A percentile compares a stretch with the other conserved stretches of the same genome.
Evolutionary conservation across 2,329 filamentous ascomycete genomes (phyloP).

Genomic region (Fusarium lateritium): DNA sequence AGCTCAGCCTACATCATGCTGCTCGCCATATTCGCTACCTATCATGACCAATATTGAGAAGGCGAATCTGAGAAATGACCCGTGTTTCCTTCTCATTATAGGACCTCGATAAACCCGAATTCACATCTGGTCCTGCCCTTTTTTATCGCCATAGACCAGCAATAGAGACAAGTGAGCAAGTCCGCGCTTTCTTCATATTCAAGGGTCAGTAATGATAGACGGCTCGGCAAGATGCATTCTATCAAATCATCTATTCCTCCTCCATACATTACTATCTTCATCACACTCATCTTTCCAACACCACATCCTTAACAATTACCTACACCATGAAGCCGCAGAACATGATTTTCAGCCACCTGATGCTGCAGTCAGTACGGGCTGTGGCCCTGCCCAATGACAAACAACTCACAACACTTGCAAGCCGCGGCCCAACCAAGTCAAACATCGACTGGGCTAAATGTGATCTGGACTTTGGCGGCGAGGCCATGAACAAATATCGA

Average conservation of each 20-base stretch:
- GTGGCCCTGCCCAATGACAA: not conserved
- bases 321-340: constrained; percentile 2
- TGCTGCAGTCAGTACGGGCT: not conserved
- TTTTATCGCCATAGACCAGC: no score
- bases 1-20: not conserved
- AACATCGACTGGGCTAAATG: constrained; percentile 2
- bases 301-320: not conserved
- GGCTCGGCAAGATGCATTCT: not conserved
- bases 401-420: not conserved
- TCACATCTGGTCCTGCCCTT: no score
- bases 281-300: not conserved
- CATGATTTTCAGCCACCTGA: not conserved
- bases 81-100: no score
- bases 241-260: not conserved
- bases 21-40: not conserved
- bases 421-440: not conserved
- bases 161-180: not conserved
- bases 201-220: no score
- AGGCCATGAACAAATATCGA: not conserved
- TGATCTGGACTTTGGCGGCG: not conserved
- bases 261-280: not conserved
- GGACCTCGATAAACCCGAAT: no score
- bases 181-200: not conserved
- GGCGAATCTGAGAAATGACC: not conserved
- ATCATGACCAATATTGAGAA: not conserved